Evolutionary conservation across 1,139 yeast species (phyloP), one percentile per base, ranked within the genome.

Genomic region (Hyphopichia khmerensis): DNA sequence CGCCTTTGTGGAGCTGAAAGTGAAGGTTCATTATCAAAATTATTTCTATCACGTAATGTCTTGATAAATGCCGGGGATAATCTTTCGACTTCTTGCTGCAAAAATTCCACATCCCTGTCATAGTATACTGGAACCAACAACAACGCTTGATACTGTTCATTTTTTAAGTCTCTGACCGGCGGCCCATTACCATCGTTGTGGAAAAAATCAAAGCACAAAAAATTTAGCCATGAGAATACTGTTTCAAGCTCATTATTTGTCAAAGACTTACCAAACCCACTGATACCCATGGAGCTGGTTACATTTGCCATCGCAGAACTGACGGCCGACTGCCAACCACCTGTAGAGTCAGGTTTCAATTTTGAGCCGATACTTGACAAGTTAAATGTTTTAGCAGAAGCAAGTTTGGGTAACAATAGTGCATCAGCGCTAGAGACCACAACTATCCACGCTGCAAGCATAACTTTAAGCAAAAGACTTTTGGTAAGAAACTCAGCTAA

Each of bases 131-230:
- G 89, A 15, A 87, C 69, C 18, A 85, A 64, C 47, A 84, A 64
- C 18, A 87, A 60, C 30, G 82, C 77, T 57, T 85, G 89, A 57
- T 84, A 87, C 33, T 77, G 77, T 38, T 76, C 80, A 44, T 80
- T 80, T 49, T 82, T 84, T 53, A 88, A 65, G 10, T 78, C 80
- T 48, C 77, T 82, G 34, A 87, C 56, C 0, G 90, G 78, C 0
- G 95, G 95, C 0, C 96, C 96, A 40, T 84, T 85, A 1, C 96
- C 96, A 43, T 79, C 83, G 55, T 87, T 84, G 57, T 88, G 82
- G 64, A 89, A 88, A 57, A 87, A 88, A 46, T 82, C 89, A 42
- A 79, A 64, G 47, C 84, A 79, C 31, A 87, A 64, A 10, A 84
- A 72, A 42, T 80, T 72, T 18, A 87, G 61, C 96, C 96, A 89